Evolutionary conservation across 179 eudicot species (phyloP), one percentile per base, ranked within the genome.

Genomic region (Heliamphora pulchella): DNA sequence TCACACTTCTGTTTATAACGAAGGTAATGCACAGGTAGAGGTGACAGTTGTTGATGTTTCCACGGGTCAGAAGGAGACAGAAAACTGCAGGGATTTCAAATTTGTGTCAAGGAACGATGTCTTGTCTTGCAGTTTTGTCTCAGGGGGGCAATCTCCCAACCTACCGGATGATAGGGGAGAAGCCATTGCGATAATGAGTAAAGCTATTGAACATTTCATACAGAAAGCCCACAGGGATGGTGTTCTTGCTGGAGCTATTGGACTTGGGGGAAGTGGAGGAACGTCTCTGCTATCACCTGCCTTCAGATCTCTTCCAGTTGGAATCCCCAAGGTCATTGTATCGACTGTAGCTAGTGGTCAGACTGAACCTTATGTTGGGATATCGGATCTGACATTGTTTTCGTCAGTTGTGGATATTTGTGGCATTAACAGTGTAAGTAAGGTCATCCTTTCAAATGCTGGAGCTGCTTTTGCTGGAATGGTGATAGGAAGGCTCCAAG

Each of bases 181-280:
- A 87, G 98, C 99, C 66, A 81, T 96, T n/a, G 79, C 84, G 20
- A 77, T 85, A 47, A 96, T 96, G 98, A 90, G 89, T 63, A 89
- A 89, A 75, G 94, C 94, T 44, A 82, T 96, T 41, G 74, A 82
- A 41, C 80, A 78, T 79, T 94, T 87, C 85, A 84, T 94, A 61
- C 81, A 79, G 78, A 94, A 86, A 87, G 88, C 93, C 73, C 84
- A 84, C 62, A 82, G 77, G 58, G 88, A 87, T 83, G 41, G 82
- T 81, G 78, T 80, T 51, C 88, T 94, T 84, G 91, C 87, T 47
- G 99, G 99, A 80, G 92, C 86, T 74, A 89, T 94, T 83, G 98
- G 99, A 20, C 89, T 96, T 51, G 99, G 99, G 77, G 99, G 98
- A 58, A 94, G 96, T 80, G 98, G 99, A 80, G 99, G 99, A 70